Percentiles rank a stretch among this genome's conserved stretches.
phyloP scores from a whole-genome alignment of 2,329 filamentous ascomycete genomes.

The Clathrospora elynae region DNA sequence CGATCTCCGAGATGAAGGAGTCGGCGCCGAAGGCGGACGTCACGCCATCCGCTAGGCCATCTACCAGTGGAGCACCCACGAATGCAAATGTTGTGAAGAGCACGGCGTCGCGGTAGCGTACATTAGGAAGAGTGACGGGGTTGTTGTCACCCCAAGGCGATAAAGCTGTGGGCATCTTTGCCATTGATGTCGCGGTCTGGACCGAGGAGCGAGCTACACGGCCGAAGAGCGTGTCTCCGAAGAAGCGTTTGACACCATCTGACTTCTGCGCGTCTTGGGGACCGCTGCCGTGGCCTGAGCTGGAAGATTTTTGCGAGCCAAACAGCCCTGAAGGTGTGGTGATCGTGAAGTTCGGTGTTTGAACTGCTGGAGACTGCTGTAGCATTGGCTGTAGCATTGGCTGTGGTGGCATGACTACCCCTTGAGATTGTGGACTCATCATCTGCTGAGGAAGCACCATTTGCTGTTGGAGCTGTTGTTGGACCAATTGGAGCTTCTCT shows the following conservation, averaged over 20 bases:
- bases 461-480: conserved; percentile 37
- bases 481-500: no score
- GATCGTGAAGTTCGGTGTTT: conserved; percentile 28
- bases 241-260: conserved; percentile 41
- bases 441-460: conserved; percentile 14
- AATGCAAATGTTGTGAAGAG: conserved; percentile 48
- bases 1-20: conserved; percentile 43
- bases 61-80: conserved; percentile 43
- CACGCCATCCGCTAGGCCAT: conserved; percentile 37
- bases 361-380: conserved; percentile 24
- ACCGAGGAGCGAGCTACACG: conserved; percentile 45
- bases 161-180: conserved; percentile 42
- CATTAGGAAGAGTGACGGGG: conserved; percentile 48
- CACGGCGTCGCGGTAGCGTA: conserved; percentile 47
- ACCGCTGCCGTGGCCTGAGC: conserved; percentile 22
- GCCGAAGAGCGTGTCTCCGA: conserved; percentile 47
- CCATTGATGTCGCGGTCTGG: conserved; percentile 39
- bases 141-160: conserved; percentile 50
- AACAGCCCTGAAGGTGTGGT: conserved; percentile 37
- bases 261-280: conserved; percentile 39
- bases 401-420: conserved; percentile 13
- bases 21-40: conserved; percentile 42
- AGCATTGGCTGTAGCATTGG: conserved; percentile 15
- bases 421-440: conserved; percentile 10
- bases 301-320: conserved; percentile 24